Base-by-base conservation (phyloP, 306 rosid genomes). In the Styphnolobium japonicum region DNA sequence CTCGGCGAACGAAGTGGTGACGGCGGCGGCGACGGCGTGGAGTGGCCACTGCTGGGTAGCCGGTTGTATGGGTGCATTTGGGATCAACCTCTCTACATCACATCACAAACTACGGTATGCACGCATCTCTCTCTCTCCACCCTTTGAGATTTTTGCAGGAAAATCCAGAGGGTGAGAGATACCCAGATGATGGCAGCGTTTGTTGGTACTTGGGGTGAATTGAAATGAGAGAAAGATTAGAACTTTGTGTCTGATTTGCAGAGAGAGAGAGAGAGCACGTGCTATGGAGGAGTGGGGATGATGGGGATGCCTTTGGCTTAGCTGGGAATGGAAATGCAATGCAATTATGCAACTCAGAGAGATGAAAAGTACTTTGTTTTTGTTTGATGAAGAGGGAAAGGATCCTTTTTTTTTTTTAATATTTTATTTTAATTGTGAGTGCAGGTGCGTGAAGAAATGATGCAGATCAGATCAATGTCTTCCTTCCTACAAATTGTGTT, bases 21-120 rank as follows among this genome's bases (percentile, higher is more conserved):
- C 55, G 66, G 82, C 33, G 98, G 98, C 40, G 98, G 92, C 10
- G 98, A 92, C 36, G 98, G 98, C 63, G 97, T 87, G 61, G 87
- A 83, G 84, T 92, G 98, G 67, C 98, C 98, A 76, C 98, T 91
- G 77, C 87, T 88, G 61, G 98, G 98, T 77, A 95, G 89, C 90
- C 98, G 90, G 71, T 89, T 90, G 84, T 88, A 89, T 25, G 97
- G 81, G 87, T 91, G 96, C 98, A 95, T 95, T 81, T 80, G 82
- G 79, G 62, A 80, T 86, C 85, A 81, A 80, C 37, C 56, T 76
- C 78, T 67, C 83, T 65, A 16, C 85, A 49, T 83, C 85, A 73
- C 75, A 68, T 78, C 75, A 60, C 79, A 73, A 31, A 68, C 45
- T 1, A 14, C 23, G 7, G 3, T 45, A 7, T 4, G 23, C 16